Evolutionary conservation across 2,329 filamentous ascomycete genomes (phyloP), one percentile per base, ranked within the genome.

Genomic region (Achaetomium macrosporum): DNA sequence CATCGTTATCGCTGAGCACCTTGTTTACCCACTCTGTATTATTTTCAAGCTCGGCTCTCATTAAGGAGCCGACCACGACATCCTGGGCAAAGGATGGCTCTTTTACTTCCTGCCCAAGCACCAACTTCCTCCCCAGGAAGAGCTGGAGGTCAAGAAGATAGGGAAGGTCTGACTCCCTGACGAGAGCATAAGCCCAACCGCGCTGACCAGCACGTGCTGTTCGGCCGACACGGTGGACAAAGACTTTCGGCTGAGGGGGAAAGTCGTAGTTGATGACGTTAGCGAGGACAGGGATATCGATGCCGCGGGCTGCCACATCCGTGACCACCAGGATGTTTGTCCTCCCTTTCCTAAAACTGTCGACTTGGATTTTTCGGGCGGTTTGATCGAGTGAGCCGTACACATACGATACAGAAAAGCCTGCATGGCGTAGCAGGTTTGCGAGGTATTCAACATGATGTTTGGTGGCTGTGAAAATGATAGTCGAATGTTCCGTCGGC

Each of bases 261-360:
- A 99, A 99, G 66, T 97, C 92, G 70, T 95, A 99, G 75, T 99
- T 97, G 75, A 99, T 92, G 54, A 99, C 93, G 66, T 99, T 97
- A 52, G 90, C 91, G 35, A 99, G 78, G 43, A 96, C 81, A 0
- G 93, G 93, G 61, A 99, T 96, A 82, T 99, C 93, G 57, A 99
- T 95, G 82, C 93, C 92, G 76, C 93, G 82, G 19, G 93, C 93
- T 13, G 93, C 93, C 50, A 99, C 90, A 67, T 99, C 93, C 1
- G 93, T 99, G 42, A 97, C 92, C 2, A 99, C 91, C 9, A 99
- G 73, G 44, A 99, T 90, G 61, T 96, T 92, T 0, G 89, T 87
- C 58, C 86, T 80, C 7, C 93, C 93, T 20, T 77, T 78, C 54
- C 95, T 80, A 68, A 99, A 99, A 58, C 91, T 85, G 54, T 95